Evolutionary conservation across 495 filamentous ascomycete genomes (phyloP), one percentile per base, ranked within the genome.

Genomic region (Xylaria nigripes): DNA sequence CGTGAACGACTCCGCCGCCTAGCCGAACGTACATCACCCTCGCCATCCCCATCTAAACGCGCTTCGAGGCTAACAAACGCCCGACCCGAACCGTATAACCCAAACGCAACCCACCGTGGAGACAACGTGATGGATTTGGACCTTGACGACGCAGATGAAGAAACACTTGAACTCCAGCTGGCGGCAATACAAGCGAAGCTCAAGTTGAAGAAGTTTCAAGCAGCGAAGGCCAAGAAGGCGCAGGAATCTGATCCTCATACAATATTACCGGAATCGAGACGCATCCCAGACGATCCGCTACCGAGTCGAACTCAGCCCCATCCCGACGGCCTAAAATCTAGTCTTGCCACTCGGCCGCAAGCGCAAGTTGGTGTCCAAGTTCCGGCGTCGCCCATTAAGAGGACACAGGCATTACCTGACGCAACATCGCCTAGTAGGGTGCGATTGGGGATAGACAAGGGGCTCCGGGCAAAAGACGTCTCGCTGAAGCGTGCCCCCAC

Each of bases 391-490:
- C 93, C 93, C 2, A 76, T 83, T 12, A 76, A 74, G 58, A 78
- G 79, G 53, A 64, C 69, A 13, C 70, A 72, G 23, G 55, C 68
- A 0, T 27, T 61, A 4, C 66, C 76, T 10, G 70, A 79, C 4
- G 84, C 82, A n/a, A 79, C 72, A 40, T 95, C 90, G 4, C 93
- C 93, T 9, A 81, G 85, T 22, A 78, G 94, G 56, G 81, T 89
- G 19, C 62, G 90, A 9, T 69, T 98, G 10, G 93, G 94, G 2
- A 94, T 98, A 43, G 90, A 96, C 65, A 94, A 93, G 64, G 89
- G 89, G 1, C 74, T 89, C 38, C 86, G 77, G 56, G 91, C 86
- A 6, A 80, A 78, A 36, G 89, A 96, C 63, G 79, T 98, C 36
- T 96, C 92, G 3, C 69, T 98, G 25, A 90, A 86, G 63, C 76